Conservation (phyloP, 2,329 filamentous ascomycete species). For the Metarhizium album region DNA sequence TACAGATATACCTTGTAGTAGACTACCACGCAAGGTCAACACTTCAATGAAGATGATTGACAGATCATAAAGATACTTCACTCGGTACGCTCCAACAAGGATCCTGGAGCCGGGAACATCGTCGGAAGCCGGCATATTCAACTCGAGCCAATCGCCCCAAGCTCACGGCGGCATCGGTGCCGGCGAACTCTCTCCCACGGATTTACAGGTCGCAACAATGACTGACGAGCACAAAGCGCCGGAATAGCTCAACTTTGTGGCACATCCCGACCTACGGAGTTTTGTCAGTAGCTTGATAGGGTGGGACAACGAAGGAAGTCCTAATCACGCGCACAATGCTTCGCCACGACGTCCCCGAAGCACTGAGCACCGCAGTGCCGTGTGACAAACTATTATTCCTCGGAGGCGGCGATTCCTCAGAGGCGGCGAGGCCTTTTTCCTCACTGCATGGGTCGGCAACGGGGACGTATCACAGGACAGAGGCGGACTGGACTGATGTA, state of each 20-base stretch:
- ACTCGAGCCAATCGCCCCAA: neutral
- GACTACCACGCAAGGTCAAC: neutral
- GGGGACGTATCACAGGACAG: constrained; percentile 28
- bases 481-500: constrained; percentile 29
- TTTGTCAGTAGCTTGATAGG: constrained; percentile 1
- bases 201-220: constrained; percentile 1
- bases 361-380: constrained; percentile 37
- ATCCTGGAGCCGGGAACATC: constrained; percentile 2
- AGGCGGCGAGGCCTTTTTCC: constrained; percentile 38
- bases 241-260: constrained; percentile 3
- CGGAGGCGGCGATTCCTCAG: constrained; percentile 41
- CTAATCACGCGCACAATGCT: constrained; percentile 26
- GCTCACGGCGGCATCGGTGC: constrained; percentile 1
- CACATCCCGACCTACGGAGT: neutral
- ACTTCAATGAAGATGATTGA: neutral
- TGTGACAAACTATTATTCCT: constrained; percentile 49
- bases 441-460: constrained; percentile 45
- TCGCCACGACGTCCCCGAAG: neutral
- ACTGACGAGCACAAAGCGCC: constrained; percentile 4
- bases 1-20: neutral
- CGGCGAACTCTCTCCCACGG: constrained; percentile 1
- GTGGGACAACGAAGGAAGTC: constrained; percentile 15
- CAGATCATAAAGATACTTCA: neutral
- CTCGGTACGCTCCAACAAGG: constrained; percentile 1
- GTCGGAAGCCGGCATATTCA: constrained; percentile 4